These are phyloP conservation scores for Rubroshorea leprosula DNA, from an alignment of 345 rosid genomes.

Conservation along the genomic window DNA sequence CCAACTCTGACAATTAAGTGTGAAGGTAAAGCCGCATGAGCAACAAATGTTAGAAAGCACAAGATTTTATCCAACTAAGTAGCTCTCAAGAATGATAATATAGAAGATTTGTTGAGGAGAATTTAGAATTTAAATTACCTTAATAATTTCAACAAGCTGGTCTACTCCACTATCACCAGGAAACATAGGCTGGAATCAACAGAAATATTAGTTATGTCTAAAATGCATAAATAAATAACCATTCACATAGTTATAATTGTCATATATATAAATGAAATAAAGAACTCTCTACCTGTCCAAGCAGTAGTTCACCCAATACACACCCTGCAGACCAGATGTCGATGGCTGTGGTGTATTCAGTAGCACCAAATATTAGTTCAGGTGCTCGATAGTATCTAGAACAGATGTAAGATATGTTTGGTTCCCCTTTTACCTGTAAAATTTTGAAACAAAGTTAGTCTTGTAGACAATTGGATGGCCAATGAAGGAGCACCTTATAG, in stretches of 20 bases:
- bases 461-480: background rate
- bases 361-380: conserved; percentile 95
- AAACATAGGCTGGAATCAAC: conserved; percentile 65
- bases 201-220: conserved; percentile 8
- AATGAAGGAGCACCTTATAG: background rate
- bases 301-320: conserved; percentile 86
- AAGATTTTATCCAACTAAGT: too few relatives aligned
- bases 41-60: too few relatives aligned
- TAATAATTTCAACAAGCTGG: conserved; percentile 95
- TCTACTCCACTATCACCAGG: conserved; percentile 99
- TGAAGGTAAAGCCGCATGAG: too few relatives aligned
- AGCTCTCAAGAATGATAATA: too few relatives aligned
- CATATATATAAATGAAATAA: conserved; percentile 3
- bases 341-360: conserved; percentile 90
- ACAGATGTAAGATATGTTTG: conserved; percentile 89
- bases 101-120: background rate
- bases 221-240: background rate
- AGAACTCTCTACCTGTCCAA: conserved; percentile 61
- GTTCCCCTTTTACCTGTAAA: conserved; percentile 90
- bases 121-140: conserved; percentile 39
- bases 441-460: conserved; percentile 9
- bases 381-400: conserved; percentile 99
- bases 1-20: too few relatives aligned
- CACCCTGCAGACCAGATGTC: conserved; percentile 99
- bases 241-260: background rate